These are phyloP conservation scores for Mollisia scopiformis DNA, from an alignment of 2,329 filamentous ascomycete genomes.

Conservation along the genomic window DNA sequence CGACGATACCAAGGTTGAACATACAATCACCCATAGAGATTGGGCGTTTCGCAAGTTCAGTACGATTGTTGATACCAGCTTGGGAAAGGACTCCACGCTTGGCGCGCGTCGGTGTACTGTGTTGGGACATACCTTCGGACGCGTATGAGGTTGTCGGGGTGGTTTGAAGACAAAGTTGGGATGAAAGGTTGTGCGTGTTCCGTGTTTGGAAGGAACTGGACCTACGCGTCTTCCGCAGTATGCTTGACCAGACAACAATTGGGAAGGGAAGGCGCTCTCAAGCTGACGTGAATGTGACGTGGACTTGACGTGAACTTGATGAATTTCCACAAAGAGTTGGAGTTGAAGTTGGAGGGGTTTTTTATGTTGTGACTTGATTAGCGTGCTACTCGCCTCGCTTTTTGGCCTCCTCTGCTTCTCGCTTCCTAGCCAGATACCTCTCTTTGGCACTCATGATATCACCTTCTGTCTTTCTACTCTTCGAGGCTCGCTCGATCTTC, in stretches of 20 bases:
- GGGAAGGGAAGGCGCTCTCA: too few species aligned
- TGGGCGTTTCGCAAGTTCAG: background rate
- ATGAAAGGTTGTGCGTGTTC: background rate
- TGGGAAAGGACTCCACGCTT: background rate
- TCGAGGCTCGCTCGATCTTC: constrained; percentile 65
- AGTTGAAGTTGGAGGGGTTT: background rate
- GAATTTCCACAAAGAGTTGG: background rate
- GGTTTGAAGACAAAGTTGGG: too few species aligned
- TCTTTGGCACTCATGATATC: constrained; percentile 81
- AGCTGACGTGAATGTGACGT: too few species aligned
- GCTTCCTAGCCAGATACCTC: constrained; percentile 77
- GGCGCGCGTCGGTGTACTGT: too few species aligned
- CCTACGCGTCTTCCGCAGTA: background rate
- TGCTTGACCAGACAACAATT: too few species aligned
- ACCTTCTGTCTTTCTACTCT: constrained; percentile 76
- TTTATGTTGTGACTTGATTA: background rate
- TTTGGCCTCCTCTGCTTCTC: constrained; percentile 71
- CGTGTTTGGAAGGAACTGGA: background rate
- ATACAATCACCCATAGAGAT: background rate
- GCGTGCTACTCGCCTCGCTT: constrained; percentile 43
- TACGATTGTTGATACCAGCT: background rate
- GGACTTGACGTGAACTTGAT: too few species aligned
- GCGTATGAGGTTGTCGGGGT: background rate
- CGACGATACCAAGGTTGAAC: background rate
- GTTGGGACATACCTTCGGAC: too few species aligned